Percentiles rank a stretch among this genome's conserved stretches.
phyloP scores from a whole-genome alignment of 768 basidiomycete genomes.

The Tephrocybe sp. region DNA sequence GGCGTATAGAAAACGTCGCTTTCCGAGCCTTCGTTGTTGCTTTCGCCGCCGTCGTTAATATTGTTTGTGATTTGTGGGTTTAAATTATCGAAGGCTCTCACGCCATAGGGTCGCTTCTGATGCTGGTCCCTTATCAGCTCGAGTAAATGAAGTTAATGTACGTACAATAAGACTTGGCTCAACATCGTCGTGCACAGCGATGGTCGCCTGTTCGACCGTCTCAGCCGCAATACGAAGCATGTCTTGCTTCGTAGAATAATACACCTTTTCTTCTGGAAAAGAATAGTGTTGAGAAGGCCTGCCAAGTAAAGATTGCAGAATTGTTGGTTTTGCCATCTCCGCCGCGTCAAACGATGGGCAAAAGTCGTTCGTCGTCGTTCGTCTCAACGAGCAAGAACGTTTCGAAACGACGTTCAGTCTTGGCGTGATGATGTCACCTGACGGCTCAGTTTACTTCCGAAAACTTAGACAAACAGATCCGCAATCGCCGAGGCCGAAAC shows the following conservation, averaged over 20 bases:
- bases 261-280: slow-evolving; percentile 41
- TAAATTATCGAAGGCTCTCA: slow-evolving; percentile 10
- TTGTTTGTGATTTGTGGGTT: slow-evolving; percentile 1
- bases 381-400: background rate
- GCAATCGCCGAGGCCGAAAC: background rate
- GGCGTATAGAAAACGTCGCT: slow-evolving; percentile 65
- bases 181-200: slow-evolving; percentile 6
- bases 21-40: slow-evolving; percentile 32
- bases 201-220: slow-evolving; percentile 13
- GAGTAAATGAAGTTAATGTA: slow-evolving; percentile 1
- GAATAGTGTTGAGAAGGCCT: slow-evolving; percentile 63
- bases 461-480: background rate
- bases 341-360: background rate
- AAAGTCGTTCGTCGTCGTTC: slow-evolving; percentile 1
- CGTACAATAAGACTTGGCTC: slow-evolving; percentile 10
- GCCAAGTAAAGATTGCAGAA: slow-evolving; percentile 60
- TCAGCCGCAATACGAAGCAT: slow-evolving; percentile 50
- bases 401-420: background rate
- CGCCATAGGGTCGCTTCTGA: slow-evolving; percentile 14
- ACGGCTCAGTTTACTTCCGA: slow-evolving; percentile 1
- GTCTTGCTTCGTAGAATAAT: slow-evolving; percentile 49
- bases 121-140: slow-evolving; percentile 3
- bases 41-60: slow-evolving; percentile 12
- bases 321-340: slow-evolving; percentile 51
- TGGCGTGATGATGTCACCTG: slow-evolving; percentile 14